Conservation (phyloP, 1,284 basidiomycete genomes). For the Sanguinoderma infundibulare region DNA sequence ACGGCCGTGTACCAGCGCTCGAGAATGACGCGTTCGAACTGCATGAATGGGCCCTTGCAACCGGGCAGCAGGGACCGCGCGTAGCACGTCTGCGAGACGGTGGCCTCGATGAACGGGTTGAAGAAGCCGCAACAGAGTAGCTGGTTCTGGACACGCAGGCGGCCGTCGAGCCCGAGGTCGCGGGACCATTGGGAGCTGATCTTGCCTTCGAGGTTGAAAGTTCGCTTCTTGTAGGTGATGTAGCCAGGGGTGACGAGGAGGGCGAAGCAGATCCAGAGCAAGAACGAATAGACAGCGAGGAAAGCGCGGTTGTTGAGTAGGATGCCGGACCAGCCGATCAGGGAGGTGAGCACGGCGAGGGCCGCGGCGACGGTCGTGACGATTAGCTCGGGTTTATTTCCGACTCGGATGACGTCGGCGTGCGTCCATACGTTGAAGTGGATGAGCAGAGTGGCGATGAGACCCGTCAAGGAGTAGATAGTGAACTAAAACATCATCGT, state of each 20-base stretch:
- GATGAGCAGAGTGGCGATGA: conserved; percentile 58
- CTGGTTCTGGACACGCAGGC: conserved; percentile 60
- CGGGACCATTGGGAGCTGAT: conserved; percentile 63
- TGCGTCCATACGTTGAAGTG: conserved; percentile 64
- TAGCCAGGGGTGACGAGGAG: conserved; percentile 64
- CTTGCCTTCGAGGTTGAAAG: conserved; percentile 70
- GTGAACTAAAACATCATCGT: conserved; percentile 44
- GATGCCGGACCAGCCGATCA: conserved; percentile 66
- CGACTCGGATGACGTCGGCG: conserved; percentile 61
- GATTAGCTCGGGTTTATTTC: conserved; percentile 57
- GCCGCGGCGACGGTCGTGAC: conserved; percentile 58
- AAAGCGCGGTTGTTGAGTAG: conserved; percentile 70
- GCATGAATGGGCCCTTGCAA: conserved; percentile 59
- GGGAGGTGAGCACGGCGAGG: conserved; percentile 54
- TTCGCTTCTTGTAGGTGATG: conserved; percentile 61
- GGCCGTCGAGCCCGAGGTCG: conserved; percentile 48
- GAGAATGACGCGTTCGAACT: conserved; percentile 52
- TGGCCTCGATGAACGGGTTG: conserved; percentile 62
- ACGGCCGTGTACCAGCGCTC: conserved; percentile 57
- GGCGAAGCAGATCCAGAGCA: conserved; percentile 64
- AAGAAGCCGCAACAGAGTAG: conserved; percentile 67
- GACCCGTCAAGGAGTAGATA: conserved; percentile 50
- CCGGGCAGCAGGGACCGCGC: conserved; percentile 57
- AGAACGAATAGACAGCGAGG: conserved; percentile 59
- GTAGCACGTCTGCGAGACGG: conserved; percentile 60